Evolutionary conservation across 371 early-diverging fungal genomes (phyloP), one percentile per base, ranked within the genome.

Genomic region (Capniomyces stellatus): DNA sequence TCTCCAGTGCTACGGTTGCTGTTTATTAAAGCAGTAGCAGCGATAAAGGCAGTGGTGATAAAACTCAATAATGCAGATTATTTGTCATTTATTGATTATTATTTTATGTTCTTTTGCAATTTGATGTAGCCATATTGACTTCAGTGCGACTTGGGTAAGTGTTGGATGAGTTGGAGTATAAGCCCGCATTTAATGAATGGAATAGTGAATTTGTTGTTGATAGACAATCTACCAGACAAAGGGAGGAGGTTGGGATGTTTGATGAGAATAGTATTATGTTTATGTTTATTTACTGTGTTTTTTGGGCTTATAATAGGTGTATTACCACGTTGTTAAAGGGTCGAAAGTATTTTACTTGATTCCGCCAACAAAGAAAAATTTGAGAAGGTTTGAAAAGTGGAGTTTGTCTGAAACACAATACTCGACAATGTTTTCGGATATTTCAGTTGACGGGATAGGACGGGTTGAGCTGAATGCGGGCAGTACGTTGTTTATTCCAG

Each of bases 351-450:
- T 91, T 58, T 89, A 85, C n/a, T n/a, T n/a, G n/a, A n/a, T n/a
- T n/a, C n/a, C n/a, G n/a, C n/a, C n/a, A n/a, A n/a, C 91, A 0
- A 62, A 75, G 6, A 71, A 71, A 8, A 87, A 93, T 60, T 61
- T 92, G 56, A 75, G 79, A 64, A 83, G 81, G 62, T 93, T 87
- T 66, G 83, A 84, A 59, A 77, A 73, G 58, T 92, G 90, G 91
- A 81, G 80, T 40, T 77, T 77, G 8, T 86, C 89, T 21, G 75
- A 88, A 0, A 85, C 88, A 41, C 89, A 91, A 68, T 63, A 75
- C 0, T 69, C 73, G 18, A 83, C 71, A 0, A 86, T 89, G 59
- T 74, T 92, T 55, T 84, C 75, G 0, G 91, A 89, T 53, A 77
- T 77, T 49, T 50, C 31, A 30, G 67, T 61, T 27, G 51, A 48